Conservation (phyloP, 1,284 basidiomycete species). For the Irpex sp. region DNA sequence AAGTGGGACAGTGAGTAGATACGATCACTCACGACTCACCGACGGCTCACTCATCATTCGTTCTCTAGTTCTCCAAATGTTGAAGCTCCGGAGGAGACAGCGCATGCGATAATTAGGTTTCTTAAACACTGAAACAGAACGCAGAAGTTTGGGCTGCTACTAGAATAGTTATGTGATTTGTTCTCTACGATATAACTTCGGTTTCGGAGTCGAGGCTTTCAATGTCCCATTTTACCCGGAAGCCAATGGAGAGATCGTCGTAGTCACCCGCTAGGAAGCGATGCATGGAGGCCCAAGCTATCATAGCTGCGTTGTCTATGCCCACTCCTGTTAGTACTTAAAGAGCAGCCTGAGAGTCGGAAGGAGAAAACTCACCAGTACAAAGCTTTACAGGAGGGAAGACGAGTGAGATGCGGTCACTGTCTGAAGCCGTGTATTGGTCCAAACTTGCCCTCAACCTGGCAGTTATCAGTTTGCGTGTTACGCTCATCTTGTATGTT, state of each 20-base stretch:
- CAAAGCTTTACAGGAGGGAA: constrained; percentile 79
- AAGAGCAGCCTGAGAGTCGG: not conserved
- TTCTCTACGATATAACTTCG: no score
- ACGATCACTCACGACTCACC: no score
- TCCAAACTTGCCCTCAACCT: constrained; percentile 45
- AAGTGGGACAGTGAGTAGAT: no score
- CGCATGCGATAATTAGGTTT: no score
- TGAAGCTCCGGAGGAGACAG: no score
- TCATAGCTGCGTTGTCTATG: constrained; percentile 95
- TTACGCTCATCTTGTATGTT: not conserved
- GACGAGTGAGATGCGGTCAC: constrained; percentile 33
- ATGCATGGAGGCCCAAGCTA: constrained; percentile 85
- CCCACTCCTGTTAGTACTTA: not conserved
- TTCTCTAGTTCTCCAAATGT: no score
- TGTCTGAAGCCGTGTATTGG: constrained; percentile 25
- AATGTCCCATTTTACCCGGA: constrained; percentile 68
- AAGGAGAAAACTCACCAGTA: constrained; percentile 53
- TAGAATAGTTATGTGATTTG: no score
- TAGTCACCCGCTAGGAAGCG: constrained; percentile 65
- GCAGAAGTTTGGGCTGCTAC: no score
- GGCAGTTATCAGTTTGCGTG: not conserved
- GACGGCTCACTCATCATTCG: no score
- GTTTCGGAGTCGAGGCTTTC: constrained; percentile 39
- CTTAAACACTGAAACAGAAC: no score
- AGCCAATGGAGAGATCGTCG: constrained; percentile 62